phyloP scores from a whole-genome alignment of 129 eudicot genomes.

The Artemisia annua region DNA sequence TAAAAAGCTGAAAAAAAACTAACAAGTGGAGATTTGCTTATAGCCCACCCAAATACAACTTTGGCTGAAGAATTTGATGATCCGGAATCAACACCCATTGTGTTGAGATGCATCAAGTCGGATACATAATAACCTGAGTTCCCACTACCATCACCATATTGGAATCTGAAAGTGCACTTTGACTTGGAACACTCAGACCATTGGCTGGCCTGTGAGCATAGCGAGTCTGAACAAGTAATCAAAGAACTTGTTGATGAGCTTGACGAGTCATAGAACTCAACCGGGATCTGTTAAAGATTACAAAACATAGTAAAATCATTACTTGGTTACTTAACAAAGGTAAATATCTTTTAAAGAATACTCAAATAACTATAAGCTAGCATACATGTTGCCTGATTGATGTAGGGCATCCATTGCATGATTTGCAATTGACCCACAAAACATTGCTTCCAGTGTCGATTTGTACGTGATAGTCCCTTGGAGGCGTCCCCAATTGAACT shows the following conservation, averaged over 20 bases:
- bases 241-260: conserved; percentile 56
- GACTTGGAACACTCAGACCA: conserved; percentile 56
- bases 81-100: too few relatives aligned
- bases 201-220: conserved; percentile 64
- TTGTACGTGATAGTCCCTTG: conserved; percentile 81
- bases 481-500: too few relatives aligned
- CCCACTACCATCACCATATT: conserved; percentile 92
- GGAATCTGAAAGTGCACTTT: conserved; percentile 75
- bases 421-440: conserved; percentile 82
- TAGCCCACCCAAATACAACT: too few relatives aligned
- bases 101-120: conserved; percentile 64
- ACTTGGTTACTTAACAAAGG: too few relatives aligned
- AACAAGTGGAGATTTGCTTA: too few relatives aligned
- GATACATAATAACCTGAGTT: conserved; percentile 81
- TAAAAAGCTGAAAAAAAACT: too few relatives aligned
- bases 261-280: conserved; percentile 76
- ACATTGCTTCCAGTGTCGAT: conserved; percentile 98
- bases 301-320: conserved; percentile 6
- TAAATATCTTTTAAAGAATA: not conserved
- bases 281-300: conserved; percentile 48
- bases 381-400: conserved; percentile 85
- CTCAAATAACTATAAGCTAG: not conserved
- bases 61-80: too few relatives aligned
- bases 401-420: conserved; percentile 81
- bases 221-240: conserved; percentile 73